A percentile compares a stretch with the other conserved stretches of the same genome.
These are phyloP conservation scores for Gleditsia sinensis DNA, from an alignment of 306 rosid genomes.

Conservation along the genomic window DNA sequence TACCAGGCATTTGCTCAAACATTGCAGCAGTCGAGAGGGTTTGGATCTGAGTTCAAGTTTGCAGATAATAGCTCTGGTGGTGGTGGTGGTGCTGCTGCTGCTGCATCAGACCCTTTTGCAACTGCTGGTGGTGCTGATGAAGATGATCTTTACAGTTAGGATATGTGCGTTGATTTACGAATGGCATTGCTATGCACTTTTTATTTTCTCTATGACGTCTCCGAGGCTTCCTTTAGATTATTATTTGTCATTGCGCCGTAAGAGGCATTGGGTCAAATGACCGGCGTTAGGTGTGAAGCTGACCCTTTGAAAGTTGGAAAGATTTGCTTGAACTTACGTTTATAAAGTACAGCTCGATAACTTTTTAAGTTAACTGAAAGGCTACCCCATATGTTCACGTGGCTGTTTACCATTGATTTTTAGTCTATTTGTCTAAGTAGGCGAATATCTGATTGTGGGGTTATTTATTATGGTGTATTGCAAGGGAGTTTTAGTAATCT, in stretches of 20 bases:
- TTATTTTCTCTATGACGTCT: slow-evolving; percentile 21
- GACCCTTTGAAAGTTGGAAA: slow-evolving; percentile 19
- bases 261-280: slow-evolving; percentile 31
- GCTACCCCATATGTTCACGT: not conserved
- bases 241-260: slow-evolving; percentile 20
- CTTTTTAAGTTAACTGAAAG: not conserved
- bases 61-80: slow-evolving; percentile 50
- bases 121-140: slow-evolving; percentile 84
- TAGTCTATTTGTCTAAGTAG: not conserved
- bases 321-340: slow-evolving; percentile 7
- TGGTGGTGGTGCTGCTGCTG: slow-evolving; percentile 35
- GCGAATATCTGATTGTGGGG: too few relatives aligned
- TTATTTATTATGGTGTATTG: too few relatives aligned
- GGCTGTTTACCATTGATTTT: not conserved
- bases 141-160: slow-evolving; percentile 91
- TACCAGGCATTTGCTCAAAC: slow-evolving; percentile 98
- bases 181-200: slow-evolving; percentile 20
- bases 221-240: slow-evolving; percentile 35
- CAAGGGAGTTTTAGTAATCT: too few relatives aligned
- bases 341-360: slow-evolving; percentile 4
- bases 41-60: slow-evolving; percentile 88
- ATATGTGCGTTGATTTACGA: not conserved
- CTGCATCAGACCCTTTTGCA: slow-evolving; percentile 72
- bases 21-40: slow-evolving; percentile 97
- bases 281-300: slow-evolving; percentile 25